Base-by-base conservation (phyloP, 2,329 filamentous ascomycete species). In the Colletotrichum karsti region DNA sequence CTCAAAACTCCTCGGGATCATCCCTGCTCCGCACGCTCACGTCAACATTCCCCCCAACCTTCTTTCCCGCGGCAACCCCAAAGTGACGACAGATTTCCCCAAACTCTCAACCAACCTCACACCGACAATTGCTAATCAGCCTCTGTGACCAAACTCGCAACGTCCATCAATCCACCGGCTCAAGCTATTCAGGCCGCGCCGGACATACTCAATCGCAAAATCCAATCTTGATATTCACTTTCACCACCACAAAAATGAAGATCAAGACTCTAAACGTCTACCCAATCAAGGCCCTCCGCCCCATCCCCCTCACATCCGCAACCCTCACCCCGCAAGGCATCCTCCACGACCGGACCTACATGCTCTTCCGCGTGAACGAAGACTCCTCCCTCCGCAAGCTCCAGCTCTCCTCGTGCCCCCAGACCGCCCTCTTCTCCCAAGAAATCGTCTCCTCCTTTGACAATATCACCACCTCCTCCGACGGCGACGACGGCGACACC, bases 211-310 rank as follows among this genome's bases (percentile, higher is more conserved):
- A 35, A 13, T 13, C 8, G 33, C 10, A 35, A 6, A 50, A n/a
- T 26, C 7, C 22, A 13, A 30, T 2, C 20, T 5, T 15, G 7
- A 44, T 8, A 7, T 2, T 28, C 9, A 13, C 10, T 22, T 13
- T 6, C 26, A 30, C 9, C 10, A 10, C 48, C 5, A 7, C 6
- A 15, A 54, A 13, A 44, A 67, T 67, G 64, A 46, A 53, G 42
- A 69, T 67, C 42, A 51, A 69, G 12, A 20, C 64, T 7, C 83
- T 94, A 37, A 92, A 90, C 77, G 84, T 92, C 53, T 93, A 94
- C 76, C 91, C 92, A 44, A 90, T 94, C 79, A 94, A 94, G 76
- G 90, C 86, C 7, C 84, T 93, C n/a, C 87, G 89, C 37, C 88
- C 87, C 56, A 86, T 91, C 60, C 77, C 83, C 18, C 79, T 93